Conservation (phyloP, 2,329 filamentous ascomycete species). For the Aureobasidium pullulans region DNA sequence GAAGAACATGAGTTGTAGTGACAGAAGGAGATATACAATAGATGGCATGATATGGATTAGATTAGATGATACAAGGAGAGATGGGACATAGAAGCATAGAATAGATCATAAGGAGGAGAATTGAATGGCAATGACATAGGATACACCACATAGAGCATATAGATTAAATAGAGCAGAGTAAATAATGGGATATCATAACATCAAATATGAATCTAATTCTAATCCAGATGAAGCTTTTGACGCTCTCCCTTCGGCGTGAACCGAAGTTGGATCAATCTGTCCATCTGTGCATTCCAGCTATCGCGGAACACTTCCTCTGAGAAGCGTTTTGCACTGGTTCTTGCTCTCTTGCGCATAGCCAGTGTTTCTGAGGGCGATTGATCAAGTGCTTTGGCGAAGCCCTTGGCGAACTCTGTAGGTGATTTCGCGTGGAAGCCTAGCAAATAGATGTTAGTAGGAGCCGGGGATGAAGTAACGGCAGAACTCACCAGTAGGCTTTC, state of each 20-base stretch:
- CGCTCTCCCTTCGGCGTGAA: neutral
- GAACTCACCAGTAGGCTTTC: constrained; percentile 62
- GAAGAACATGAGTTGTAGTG: neutral
- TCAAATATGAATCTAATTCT: neutral
- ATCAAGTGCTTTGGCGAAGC: constrained; percentile 68
- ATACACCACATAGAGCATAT: no score
- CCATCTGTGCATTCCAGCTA: constrained; percentile 71
- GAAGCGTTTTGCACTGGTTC: constrained; percentile 73
- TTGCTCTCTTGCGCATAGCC: constrained; percentile 66
- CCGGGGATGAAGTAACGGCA: no score
- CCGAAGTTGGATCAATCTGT: constrained; percentile 51
- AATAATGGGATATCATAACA: neutral
- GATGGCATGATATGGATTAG: neutral
- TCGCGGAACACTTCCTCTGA: constrained; percentile 77
- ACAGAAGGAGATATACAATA: neutral
- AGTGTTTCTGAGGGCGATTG: constrained; percentile 58
- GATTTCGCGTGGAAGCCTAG: constrained; percentile 80
- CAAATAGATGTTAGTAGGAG: neutral
- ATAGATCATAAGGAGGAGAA: neutral
- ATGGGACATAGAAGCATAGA: neutral
- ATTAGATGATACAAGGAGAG: neutral
- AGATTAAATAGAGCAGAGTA: no score
- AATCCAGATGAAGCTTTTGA: neutral
- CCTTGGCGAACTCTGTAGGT: constrained; percentile 68
- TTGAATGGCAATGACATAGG: no score